A percentile compares a stretch with the other conserved stretches of the same genome.
Evolutionary conservation across 495 filamentous ascomycete species (phyloP).

Genomic region (Durotheca rogersii): DNA sequence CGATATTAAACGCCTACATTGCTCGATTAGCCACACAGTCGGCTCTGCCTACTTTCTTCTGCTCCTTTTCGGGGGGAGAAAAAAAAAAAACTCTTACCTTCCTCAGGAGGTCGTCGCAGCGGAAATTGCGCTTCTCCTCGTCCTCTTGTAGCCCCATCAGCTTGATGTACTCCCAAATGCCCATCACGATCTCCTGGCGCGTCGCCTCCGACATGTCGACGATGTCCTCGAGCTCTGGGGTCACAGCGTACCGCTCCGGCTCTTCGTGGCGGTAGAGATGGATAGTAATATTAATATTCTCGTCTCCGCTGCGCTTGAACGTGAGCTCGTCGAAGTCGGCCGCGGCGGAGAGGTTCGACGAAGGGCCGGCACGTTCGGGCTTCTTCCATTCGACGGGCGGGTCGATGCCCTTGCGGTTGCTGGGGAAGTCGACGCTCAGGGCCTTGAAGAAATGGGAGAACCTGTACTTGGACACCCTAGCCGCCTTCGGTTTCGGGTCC

Average conservation of each 20-base stretch:
- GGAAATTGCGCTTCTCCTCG: constrained; percentile 86
- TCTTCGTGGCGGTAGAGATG: constrained; percentile 83
- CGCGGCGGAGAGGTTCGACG: constrained; percentile 51
- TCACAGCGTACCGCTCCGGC: constrained; percentile 79
- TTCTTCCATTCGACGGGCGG: constrained; percentile 50
- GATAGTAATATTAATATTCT: constrained; percentile 88
- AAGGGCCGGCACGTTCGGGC: constrained; percentile 56
- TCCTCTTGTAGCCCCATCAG: constrained; percentile 85
- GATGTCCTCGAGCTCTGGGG: constrained; percentile 75
- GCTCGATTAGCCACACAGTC: constrained; percentile 27
- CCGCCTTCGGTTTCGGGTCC: constrained; percentile 47
- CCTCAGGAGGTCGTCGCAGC: constrained; percentile 79
- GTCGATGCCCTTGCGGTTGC: constrained; percentile 51
- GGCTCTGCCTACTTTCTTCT: no score
- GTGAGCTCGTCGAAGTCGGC: constrained; percentile 88
- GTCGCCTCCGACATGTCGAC: constrained; percentile 87
- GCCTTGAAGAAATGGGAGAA: constrained; percentile 96
- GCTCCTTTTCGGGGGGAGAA: no score
- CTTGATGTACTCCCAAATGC: constrained; percentile 93
- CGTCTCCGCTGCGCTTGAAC: constrained; percentile 88
- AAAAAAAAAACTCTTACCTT: no score
- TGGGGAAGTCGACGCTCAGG: constrained; percentile 85
- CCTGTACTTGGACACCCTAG: constrained; percentile 53
- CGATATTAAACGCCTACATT: constrained; percentile 72
- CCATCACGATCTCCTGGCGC: constrained; percentile 79